Conservation (phyloP, 2,329 filamentous ascomycete species). For the Stachybotrys elegans region DNA sequence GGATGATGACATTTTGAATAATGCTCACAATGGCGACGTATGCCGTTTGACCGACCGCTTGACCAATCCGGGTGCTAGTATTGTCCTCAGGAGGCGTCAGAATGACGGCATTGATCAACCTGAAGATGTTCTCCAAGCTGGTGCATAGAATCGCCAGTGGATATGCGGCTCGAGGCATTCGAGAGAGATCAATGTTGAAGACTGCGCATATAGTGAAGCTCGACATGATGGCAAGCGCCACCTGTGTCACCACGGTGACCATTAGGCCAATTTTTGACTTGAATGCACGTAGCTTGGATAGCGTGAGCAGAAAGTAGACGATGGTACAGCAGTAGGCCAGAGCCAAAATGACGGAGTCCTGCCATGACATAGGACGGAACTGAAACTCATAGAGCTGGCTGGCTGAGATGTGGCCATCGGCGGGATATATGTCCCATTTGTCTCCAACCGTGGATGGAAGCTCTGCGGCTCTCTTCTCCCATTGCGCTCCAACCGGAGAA, state of each 20-base stretch:
- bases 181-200: conserved; percentile 68
- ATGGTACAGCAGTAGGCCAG: conserved; percentile 60
- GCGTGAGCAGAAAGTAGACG: conserved; percentile 60
- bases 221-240: conserved; percentile 67
- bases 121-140: conserved; percentile 74
- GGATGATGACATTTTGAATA: conserved; percentile 61
- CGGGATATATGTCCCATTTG: conserved; percentile 62
- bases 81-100: conserved; percentile 64
- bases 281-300: conserved; percentile 67
- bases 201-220: conserved; percentile 77
- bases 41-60: conserved; percentile 69
- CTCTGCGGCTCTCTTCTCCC: conserved; percentile 54
- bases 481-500: conserved; percentile 58
- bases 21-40: conserved; percentile 65
- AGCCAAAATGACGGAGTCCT: conserved; percentile 59
- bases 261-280: conserved; percentile 72
- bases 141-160: conserved; percentile 72
- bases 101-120: conserved; percentile 73
- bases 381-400: conserved; percentile 73
- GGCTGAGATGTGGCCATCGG: conserved; percentile 45
- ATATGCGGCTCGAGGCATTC: conserved; percentile 69
- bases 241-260: conserved; percentile 64
- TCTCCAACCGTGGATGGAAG: conserved; percentile 44
- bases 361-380: conserved; percentile 65
- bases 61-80: conserved; percentile 64